These are phyloP conservation scores for Sphaerostilbella broomeana DNA, from an alignment of 2,329 filamentous ascomycete species.

Conservation along the genomic window DNA sequence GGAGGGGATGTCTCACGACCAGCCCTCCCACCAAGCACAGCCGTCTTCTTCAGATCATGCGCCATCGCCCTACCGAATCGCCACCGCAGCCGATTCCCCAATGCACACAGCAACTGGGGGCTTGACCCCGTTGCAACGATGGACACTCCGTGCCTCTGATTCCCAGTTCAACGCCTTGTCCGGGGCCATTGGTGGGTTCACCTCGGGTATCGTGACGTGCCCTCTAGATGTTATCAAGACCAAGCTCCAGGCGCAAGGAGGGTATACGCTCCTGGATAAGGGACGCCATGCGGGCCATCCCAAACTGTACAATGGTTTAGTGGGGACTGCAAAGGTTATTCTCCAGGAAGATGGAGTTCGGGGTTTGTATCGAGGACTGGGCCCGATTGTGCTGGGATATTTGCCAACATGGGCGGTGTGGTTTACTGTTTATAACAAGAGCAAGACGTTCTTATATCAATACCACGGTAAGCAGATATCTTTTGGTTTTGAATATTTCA, in stretches of 20 bases:
- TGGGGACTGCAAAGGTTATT: slow-evolving; percentile 81
- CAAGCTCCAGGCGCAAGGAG: slow-evolving; percentile 91
- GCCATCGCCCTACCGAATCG: slow-evolving; percentile 29
- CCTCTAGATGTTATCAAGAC: slow-evolving; percentile 99
- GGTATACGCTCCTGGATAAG: slow-evolving; percentile 54
- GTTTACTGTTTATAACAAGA: slow-evolving; percentile 91
- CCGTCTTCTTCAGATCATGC: slow-evolving; percentile 31
- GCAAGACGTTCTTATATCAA: slow-evolving; percentile 66
- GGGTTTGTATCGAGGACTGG: slow-evolving; percentile 88
- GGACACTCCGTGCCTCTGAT: slow-evolving; percentile 50
- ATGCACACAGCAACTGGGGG: slow-evolving; percentile 25
- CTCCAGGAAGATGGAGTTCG: slow-evolving; percentile 81
- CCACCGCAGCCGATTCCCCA: slow-evolving; percentile 24
- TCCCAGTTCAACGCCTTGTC: slow-evolving; percentile 74
- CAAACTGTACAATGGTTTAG: slow-evolving; percentile 73
- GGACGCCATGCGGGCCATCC: slow-evolving; percentile 43
- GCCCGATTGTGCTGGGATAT: slow-evolving; percentile 92
- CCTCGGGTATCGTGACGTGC: slow-evolving; percentile 90
- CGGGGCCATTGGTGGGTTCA: slow-evolving; percentile 83
- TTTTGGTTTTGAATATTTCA: slow-evolving; percentile 12
- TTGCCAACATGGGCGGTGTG: slow-evolving; percentile 97
- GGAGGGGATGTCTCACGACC: slow-evolving; percentile 46
- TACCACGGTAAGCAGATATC: slow-evolving; percentile 47
- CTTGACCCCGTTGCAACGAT: slow-evolving; percentile 46
- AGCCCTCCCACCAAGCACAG: slow-evolving; percentile 31